Conservation (phyloP, 164 flowering plant species). For the Macadamia tetraphylla region DNA sequence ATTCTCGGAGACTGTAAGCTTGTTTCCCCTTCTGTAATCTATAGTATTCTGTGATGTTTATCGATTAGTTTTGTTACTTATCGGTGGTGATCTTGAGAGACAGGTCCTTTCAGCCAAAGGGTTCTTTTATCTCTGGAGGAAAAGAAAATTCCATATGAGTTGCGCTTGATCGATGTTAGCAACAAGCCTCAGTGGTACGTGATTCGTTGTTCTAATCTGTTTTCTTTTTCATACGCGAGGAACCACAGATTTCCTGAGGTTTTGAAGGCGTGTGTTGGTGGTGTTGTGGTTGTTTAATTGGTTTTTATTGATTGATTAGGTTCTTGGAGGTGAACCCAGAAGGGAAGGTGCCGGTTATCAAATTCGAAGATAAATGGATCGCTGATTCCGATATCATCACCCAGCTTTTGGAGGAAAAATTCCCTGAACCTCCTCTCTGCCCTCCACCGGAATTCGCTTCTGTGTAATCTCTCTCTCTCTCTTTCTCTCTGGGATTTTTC, state of each 20-base stretch:
- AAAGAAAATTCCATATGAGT: conserved; percentile 65
- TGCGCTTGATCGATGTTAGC: conserved; percentile 43
- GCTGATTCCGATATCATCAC: conserved; percentile 83
- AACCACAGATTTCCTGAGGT: too few relatives aligned
- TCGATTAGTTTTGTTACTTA: neutral
- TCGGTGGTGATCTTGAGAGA: neutral
- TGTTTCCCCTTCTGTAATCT: neutral
- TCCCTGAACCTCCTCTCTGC: conserved; percentile 60
- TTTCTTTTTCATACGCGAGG: neutral
- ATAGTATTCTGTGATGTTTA: neutral
- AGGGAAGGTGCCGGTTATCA: conserved; percentile 81
- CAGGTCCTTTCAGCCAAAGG: conserved; percentile 62
- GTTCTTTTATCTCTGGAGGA: conserved; percentile 78
- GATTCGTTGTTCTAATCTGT: neutral
- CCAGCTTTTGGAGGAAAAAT: conserved; percentile 69
- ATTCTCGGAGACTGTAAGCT: conserved; percentile 75
- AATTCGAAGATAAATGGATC: conserved; percentile 67
- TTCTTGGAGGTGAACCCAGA: conserved; percentile 69
- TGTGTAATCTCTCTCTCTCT: conserved; percentile 40
- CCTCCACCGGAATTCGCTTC: conserved; percentile 62
- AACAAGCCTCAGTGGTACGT: conserved; percentile 72
- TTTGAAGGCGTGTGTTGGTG: neutral
- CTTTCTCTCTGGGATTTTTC: neutral
- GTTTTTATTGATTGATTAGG: conserved; percentile 30
- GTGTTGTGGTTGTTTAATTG: conserved; percentile 4